Conservation (phyloP, 2,329 filamentous ascomycete genomes). For the Alternaria rosae region DNA sequence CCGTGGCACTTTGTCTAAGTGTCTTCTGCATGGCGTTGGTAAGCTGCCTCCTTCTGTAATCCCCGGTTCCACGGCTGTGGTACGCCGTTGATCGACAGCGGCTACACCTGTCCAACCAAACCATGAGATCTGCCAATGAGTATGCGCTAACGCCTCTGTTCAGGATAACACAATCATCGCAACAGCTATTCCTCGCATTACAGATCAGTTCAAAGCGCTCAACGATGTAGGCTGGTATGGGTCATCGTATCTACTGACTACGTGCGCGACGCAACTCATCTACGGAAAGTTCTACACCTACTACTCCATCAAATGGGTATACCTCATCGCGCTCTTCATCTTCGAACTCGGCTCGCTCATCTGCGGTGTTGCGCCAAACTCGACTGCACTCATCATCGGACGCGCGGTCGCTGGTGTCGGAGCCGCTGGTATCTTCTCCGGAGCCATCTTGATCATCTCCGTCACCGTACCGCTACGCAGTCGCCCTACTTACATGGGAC, state of each 20-base stretch:
- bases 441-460: slow-evolving; percentile 58
- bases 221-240: slow-evolving; percentile 58
- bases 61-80: slow-evolving; percentile 1
- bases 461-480: slow-evolving; percentile 55
- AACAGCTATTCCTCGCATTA: slow-evolving; percentile 58
- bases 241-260: slow-evolving; percentile 53
- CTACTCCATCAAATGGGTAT: slow-evolving; percentile 58
- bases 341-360: slow-evolving; percentile 63
- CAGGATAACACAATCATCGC: slow-evolving; percentile 59
- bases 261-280: slow-evolving; percentile 51
- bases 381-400: slow-evolving; percentile 59
- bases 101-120: neutral
- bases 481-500: slow-evolving; percentile 58
- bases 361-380: slow-evolving; percentile 60
- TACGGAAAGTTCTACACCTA: slow-evolving; percentile 56
- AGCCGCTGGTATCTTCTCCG: slow-evolving; percentile 59
- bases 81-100: slow-evolving; percentile 5
- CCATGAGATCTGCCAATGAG: neutral
- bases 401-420: slow-evolving; percentile 61
- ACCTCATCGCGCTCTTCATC: slow-evolving; percentile 53
- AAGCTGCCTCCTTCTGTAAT: slow-evolving; percentile 9
- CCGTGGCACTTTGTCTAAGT: slow-evolving; percentile 43
- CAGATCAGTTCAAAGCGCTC: slow-evolving; percentile 56
- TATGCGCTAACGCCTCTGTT: neutral
- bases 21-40: slow-evolving; percentile 52